Conservation (phyloP, 2,329 filamentous ascomycete species). For the Alternaria triticimaculans region DNA sequence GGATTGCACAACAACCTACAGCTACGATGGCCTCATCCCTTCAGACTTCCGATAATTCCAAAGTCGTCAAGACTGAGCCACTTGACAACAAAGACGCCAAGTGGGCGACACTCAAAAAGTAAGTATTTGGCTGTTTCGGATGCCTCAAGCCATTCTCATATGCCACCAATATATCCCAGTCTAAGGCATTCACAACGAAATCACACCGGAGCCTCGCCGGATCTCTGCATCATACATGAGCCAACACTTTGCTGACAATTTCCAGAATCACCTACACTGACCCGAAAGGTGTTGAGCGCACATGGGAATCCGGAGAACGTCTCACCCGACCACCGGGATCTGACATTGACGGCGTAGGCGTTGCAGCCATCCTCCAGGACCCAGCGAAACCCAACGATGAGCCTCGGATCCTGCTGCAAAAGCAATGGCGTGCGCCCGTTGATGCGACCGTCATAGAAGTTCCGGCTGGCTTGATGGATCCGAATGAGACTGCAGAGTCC, state of each 20-base stretch:
- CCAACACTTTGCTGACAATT: conserved; percentile 3
- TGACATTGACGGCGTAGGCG: conserved; percentile 75
- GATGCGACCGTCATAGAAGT: conserved; percentile 68
- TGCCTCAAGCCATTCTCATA: background rate
- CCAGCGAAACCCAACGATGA: conserved; percentile 36
- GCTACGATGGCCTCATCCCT: conserved; percentile 20
- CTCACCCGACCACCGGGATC: conserved; percentile 67
- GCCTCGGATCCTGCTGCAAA: conserved; percentile 49
- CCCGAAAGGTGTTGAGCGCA: conserved; percentile 63
- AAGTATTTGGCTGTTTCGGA: conserved; percentile 10
- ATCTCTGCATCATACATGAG: background rate
- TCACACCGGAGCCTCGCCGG: background rate
- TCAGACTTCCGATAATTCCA: conserved; percentile 30
- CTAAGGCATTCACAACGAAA: background rate
- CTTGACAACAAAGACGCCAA: conserved; percentile 49
- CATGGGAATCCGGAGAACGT: conserved; percentile 78
- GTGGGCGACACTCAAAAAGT: conserved; percentile 52
- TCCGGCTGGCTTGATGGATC: conserved; percentile 67
- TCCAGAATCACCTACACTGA: conserved; percentile 64
- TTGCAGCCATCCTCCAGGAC: conserved; percentile 68
- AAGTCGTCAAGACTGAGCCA: conserved; percentile 45
- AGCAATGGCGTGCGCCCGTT: conserved; percentile 67
- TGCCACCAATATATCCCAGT: background rate
- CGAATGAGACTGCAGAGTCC: conserved; percentile 63
- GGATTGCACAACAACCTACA: background rate